These are phyloP conservation scores for Pyrenophora tritici-repentis DNA, from an alignment of 2,329 filamentous ascomycete genomes.

Conservation along the genomic window DNA sequence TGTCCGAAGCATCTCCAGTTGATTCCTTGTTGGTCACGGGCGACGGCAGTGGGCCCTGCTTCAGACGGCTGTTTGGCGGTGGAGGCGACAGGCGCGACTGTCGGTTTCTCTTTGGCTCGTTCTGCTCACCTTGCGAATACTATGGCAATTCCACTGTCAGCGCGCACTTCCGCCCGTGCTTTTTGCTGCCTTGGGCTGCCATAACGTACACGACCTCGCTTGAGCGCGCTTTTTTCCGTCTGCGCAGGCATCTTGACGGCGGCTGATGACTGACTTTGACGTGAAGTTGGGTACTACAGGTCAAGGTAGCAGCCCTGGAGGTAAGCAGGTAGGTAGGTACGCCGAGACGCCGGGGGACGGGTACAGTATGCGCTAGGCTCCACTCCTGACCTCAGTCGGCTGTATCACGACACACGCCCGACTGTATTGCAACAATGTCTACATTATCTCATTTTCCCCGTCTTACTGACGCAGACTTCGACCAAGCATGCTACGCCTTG, in stretches of 20 bases:
- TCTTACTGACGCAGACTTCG: slow-evolving; percentile 36
- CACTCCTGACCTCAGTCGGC: background rate
- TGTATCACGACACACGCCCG: too few relatives aligned
- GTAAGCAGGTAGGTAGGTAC: background rate
- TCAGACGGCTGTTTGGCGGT: slow-evolving; percentile 56
- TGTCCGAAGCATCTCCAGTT: slow-evolving; percentile 58
- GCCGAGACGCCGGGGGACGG: too few relatives aligned
- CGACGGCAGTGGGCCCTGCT: slow-evolving; percentile 70
- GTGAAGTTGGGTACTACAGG: too few relatives aligned
- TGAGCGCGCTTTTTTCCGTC: slow-evolving; percentile 79
- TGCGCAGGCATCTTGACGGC: slow-evolving; percentile 59
- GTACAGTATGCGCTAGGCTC: background rate
- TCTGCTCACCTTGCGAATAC: slow-evolving; percentile 68
- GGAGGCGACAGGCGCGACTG: slow-evolving; percentile 65
- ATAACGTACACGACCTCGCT: slow-evolving; percentile 72
- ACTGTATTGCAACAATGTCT: background rate
- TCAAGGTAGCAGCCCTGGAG: too few relatives aligned
- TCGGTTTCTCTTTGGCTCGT: slow-evolving; percentile 80
- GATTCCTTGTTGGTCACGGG: slow-evolving; percentile 75
- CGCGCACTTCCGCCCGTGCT: background rate
- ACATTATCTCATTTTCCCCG: slow-evolving; percentile 34
- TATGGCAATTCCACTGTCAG: slow-evolving; percentile 48
- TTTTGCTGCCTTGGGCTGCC: background rate
- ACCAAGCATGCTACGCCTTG: slow-evolving; percentile 31
- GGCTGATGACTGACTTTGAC: background rate